Evolutionary conservation across 495 filamentous ascomycete species (phyloP), one percentile per base, ranked within the genome.

Genomic region (Hyaloscypha bicolor): DNA sequence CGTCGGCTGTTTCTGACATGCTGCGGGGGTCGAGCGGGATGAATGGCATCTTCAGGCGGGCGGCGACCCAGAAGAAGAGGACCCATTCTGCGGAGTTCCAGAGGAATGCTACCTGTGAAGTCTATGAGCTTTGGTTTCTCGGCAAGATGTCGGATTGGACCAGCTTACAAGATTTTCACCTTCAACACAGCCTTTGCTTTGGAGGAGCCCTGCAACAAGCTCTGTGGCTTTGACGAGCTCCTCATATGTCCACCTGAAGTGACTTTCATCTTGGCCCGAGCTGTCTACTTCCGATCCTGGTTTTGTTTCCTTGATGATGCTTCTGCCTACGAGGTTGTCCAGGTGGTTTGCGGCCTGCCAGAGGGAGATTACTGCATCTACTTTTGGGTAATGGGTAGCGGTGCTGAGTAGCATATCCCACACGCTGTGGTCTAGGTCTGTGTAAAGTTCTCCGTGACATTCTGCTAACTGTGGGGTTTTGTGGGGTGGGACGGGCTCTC

Each of bases 51-150:
- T 42, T 64, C 52, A 64, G 11, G 21, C 32, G 16, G 1, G 51
- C 31, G 19, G 62, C 62, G 19, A 48, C 62, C 51, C 62, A 63
- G 25, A 63, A 63, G 39, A 63, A 55, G 21, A 64, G 62, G 12
- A 30, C 45, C 45, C 39, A 63, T 63, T 64, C 62, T 22, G 45
- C 62, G 1, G 45, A 64, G 31, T 64, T 64, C 53, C 53, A 56
- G 22, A 56, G 8, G 9, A 56, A 25, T 29, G 53, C 53, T 56
- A 56, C 42, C 42, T 48, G 42, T 3, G 16, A 6, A 16, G 16
- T 19, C 16, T 48, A 19, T 48, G 4, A 48, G 42, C 16, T 4
- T 14, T 48, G 9, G 42, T 19, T 48, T 14, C 16, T 48, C 11
- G 4, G 42, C 9, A 48, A 19, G 42, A 48, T 48, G 0, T 4